Percentiles rank a stretch among this genome's conserved stretches.
These are phyloP conservation scores for Blastocystis hominis DNA, from an alignment of 352 stramenopile genomes.

Conservation along the genomic window DNA sequence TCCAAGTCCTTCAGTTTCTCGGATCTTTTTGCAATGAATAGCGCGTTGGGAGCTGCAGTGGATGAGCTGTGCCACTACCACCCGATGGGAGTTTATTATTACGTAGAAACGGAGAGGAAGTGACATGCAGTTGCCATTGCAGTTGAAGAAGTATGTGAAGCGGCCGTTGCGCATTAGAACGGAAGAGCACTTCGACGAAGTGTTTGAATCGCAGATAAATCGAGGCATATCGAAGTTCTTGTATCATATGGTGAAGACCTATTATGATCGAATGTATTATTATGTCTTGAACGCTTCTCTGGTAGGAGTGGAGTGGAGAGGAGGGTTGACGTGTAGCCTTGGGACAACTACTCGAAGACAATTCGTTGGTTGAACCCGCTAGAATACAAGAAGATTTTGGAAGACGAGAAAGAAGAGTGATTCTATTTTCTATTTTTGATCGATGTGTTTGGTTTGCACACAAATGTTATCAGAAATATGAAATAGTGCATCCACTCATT, in stretches of 20 bases:
- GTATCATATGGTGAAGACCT: slow-evolving; percentile 54
- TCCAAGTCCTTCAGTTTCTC: not conserved
- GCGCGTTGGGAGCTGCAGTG: not conserved
- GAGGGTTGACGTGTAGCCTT: slow-evolving; percentile 2
- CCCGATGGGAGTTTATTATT: slow-evolving; percentile 45
- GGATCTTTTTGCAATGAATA: not conserved
- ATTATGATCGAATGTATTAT: slow-evolving; percentile 14
- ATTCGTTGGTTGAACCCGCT: slow-evolving; percentile 22
- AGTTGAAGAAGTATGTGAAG: slow-evolving; percentile 5
- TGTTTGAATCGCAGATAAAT: slow-evolving; percentile 27
- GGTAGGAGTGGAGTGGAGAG: not conserved
- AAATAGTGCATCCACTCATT: slow-evolving; percentile 1
- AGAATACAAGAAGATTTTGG: slow-evolving; percentile 38
- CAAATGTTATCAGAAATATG: no score
- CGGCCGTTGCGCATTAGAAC: not conserved
- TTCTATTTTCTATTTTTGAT: not conserved
- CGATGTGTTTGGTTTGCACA: no score
- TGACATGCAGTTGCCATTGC: not conserved
- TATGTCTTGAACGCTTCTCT: not conserved
- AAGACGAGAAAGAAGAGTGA: not conserved
- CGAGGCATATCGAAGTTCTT: slow-evolving; percentile 7
- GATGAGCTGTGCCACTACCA: slow-evolving; percentile 53
- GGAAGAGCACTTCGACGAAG: slow-evolving; percentile 22
- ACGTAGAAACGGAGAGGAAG: not conserved
- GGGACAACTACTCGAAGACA: slow-evolving; percentile 1